Evolutionary conservation across 805 yeast genomes (phyloP), one percentile per base, ranked within the genome.

Genomic region (Yamadazyma ubonensis): DNA sequence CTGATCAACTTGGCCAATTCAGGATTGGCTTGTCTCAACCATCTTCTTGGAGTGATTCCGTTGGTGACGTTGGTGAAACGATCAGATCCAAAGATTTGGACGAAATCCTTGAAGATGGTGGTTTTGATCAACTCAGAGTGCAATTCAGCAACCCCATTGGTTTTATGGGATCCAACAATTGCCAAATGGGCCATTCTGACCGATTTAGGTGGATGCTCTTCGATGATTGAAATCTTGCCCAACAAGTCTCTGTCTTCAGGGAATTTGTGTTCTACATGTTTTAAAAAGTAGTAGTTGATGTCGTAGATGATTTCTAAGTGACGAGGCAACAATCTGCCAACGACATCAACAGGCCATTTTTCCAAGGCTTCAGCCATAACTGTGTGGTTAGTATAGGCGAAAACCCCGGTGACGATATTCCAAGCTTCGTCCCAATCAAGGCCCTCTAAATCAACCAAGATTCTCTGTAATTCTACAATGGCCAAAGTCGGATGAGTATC

Each of bases 401-500:
- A 87, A 3, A 93, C 87, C 39, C 63, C 61, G 19, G 83, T 79
- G 38, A 86, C 95, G 58, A 90, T 82, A 18, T 65, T 65, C 96
- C 96, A 90, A 27, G 96, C 96, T 33, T 71, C 73, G 51, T 76
- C 81, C 96, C 96, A 90, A 17, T 69, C 75, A 42, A 89, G 70
- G 39, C 81, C 81, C 67, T 90, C 96, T 51, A 83, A 67, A 63
- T 89, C 97, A 44, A 89, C 83, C 42, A 89, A 68, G 39, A 90
- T 76, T 65, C 97, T 77, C 68, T 86, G 91, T 51, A 89, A 74
- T 64, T 89, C 97, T 29, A 87, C 93, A 55, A 90, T 72, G 3
- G 96, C 96, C 54, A 89, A 67, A 4, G 96, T 86, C 40, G 97
- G 97, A 59, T 89, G 97, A 10, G 97, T 89, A 59, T 89, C 97